Conservation (phyloP, 768 basidiomycete genomes). For the Leucocoprinus leucothites region DNA sequence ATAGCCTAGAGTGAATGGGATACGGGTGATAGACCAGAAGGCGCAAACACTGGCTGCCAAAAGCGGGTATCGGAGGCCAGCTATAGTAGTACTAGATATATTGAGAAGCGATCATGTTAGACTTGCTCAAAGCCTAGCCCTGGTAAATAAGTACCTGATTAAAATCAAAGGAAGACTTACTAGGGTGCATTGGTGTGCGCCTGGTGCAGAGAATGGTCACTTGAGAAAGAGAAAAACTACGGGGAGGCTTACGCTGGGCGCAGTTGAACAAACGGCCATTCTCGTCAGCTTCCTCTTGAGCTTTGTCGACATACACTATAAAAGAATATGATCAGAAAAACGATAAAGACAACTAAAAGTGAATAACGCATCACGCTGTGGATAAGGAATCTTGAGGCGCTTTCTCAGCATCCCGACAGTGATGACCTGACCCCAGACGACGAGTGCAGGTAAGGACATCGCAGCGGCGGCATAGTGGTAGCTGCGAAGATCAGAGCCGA, state of each 20-base stretch:
- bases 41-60: slow-evolving; percentile 33
- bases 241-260: slow-evolving; percentile 19
- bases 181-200: slow-evolving; percentile 68
- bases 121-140: neutral
- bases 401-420: slow-evolving; percentile 35
- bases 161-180: slow-evolving; percentile 45
- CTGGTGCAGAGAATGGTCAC: slow-evolving; percentile 28
- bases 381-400: slow-evolving; percentile 57
- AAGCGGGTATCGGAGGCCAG: slow-evolving; percentile 39
- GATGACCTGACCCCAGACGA: slow-evolving; percentile 42
- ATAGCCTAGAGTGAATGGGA: slow-evolving; percentile 46
- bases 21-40: slow-evolving; percentile 37
- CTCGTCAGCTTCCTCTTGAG: slow-evolving; percentile 5
- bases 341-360: neutral
- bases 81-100: slow-evolving; percentile 37
- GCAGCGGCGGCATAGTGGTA: slow-evolving; percentile 56
- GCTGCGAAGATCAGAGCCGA: no score
- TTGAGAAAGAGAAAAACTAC: neutral
- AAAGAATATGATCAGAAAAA: neutral
- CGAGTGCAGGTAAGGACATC: slow-evolving; percentile 45
- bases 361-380: slow-evolving; percentile 53
- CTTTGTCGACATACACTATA: slow-evolving; percentile 32
- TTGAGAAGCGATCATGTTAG: neutral
- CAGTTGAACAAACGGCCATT: slow-evolving; percentile 14
- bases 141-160: slow-evolving; percentile 30